These are phyloP conservation scores for Colletotrichum simmondsii DNA, from an alignment of 2,329 filamentous ascomycete genomes.

Conservation along the genomic window DNA sequence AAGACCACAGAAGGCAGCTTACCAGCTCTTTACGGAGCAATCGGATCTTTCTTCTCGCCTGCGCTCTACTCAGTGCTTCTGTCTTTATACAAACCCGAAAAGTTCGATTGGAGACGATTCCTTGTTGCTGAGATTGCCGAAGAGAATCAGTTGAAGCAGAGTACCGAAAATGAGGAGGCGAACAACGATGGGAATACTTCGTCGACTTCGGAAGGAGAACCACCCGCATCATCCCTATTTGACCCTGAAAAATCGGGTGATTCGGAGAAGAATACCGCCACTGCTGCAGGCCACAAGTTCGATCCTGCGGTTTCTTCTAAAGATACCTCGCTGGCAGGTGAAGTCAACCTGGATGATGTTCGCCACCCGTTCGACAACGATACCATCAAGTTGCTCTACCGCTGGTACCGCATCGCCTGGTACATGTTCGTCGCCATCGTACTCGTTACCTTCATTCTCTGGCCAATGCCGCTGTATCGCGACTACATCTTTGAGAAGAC, in stretches of 20 bases:
- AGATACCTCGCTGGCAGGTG: not conserved
- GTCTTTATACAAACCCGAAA: not conserved
- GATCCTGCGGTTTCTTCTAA: not conserved
- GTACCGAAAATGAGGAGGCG: not conserved
- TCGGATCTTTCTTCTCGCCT: not conserved
- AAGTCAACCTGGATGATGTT: not conserved
- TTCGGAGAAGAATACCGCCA: not conserved
- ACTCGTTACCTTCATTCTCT: not conserved
- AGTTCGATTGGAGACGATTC: not conserved
- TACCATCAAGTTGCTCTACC: not conserved
- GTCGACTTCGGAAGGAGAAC: not conserved
- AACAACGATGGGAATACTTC: not conserved
- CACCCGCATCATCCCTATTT: not conserved
- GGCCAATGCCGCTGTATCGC: conserved; percentile 64
- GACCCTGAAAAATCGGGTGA: not conserved
- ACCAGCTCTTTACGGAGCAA: not conserved
- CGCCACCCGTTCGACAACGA: not conserved
- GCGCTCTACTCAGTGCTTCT: not conserved
- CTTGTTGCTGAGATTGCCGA: not conserved
- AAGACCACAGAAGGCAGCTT: not conserved
- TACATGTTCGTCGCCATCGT: not conserved
- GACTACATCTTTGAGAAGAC: conserved; percentile 59
- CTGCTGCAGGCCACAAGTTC: not conserved
- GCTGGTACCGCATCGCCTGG: not conserved
- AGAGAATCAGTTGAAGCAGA: not conserved